Conservation (phyloP, 2,329 filamentous ascomycete genomes). For the Curvularia lunata region DNA sequence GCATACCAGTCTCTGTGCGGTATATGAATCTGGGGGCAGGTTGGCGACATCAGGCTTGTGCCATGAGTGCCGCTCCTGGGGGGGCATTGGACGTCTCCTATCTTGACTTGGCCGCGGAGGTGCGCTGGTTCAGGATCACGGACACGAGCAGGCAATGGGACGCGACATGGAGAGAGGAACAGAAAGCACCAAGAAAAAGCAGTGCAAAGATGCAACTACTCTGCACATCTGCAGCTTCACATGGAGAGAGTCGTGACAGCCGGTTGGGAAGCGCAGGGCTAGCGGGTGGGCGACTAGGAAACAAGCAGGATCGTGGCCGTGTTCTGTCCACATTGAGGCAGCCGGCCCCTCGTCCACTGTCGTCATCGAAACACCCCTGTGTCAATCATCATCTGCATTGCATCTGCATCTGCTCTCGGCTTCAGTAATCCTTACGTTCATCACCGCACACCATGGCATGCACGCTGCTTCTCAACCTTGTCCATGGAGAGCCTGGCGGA, state of each 20-base stretch:
- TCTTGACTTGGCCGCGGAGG: constrained; percentile 21
- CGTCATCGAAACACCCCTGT: constrained; percentile 34
- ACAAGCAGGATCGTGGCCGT: constrained; percentile 18
- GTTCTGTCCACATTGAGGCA: constrained; percentile 19
- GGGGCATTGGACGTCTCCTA: constrained; percentile 39
- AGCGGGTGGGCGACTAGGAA: constrained; percentile 19
- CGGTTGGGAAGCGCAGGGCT: constrained; percentile 14
- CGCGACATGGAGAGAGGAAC: constrained; percentile 20
- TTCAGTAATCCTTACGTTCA: constrained; percentile 1
- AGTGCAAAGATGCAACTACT: constrained; percentile 11
- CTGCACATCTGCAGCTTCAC: constrained; percentile 12
- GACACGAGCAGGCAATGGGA: constrained; percentile 16
- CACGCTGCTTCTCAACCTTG: background rate
- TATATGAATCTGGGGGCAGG: constrained; percentile 60
- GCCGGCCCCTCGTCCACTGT: constrained; percentile 15
- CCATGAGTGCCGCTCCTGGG: constrained; percentile 40
- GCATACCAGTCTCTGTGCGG: constrained; percentile 60
- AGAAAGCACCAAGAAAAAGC: constrained; percentile 9
- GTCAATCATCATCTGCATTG: constrained; percentile 30
- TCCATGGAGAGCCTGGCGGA: background rate
- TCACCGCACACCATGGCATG: background rate
- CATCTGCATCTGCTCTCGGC: constrained; percentile 5
- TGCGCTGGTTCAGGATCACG: constrained; percentile 19
- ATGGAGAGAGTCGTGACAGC: constrained; percentile 24
- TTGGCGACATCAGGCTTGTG: constrained; percentile 41